These are phyloP conservation scores for Colletotrichum brevisporum DNA, from an alignment of 2,329 filamentous ascomycete species.

Conservation along the genomic window DNA sequence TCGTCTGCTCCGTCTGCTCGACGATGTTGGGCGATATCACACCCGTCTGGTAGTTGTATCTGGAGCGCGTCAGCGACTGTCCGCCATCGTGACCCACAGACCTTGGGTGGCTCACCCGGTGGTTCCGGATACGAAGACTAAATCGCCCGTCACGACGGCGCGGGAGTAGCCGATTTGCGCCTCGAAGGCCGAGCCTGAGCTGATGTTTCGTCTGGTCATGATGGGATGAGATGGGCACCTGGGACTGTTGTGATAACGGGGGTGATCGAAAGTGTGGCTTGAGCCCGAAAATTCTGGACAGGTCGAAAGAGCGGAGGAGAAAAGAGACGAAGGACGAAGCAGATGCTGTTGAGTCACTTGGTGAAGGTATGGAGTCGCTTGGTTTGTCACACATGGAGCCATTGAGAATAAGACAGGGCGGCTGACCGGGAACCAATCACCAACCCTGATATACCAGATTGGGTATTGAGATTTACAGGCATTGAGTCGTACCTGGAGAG, in stretches of 20 bases:
- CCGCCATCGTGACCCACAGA: neutral
- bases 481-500: too few relatives aligned
- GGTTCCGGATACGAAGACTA: conserved; percentile 68
- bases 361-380: conserved; percentile 10
- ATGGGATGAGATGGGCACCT: conserved; percentile 18
- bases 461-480: conserved; percentile 3
- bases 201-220: conserved; percentile 58
- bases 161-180: conserved; percentile 68
- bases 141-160: conserved; percentile 65
- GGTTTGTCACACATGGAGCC: conserved; percentile 2
- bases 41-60: conserved; percentile 66
- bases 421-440: conserved; percentile 20
- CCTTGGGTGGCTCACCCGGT: conserved; percentile 58
- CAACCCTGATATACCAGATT: conserved; percentile 16
- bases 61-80: conserved; percentile 42
- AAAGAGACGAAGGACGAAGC: neutral
- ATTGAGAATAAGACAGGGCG: conserved; percentile 15
- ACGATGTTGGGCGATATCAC: conserved; percentile 59
- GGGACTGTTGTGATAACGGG: neutral
- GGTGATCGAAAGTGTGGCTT: neutral
- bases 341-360: conserved; percentile 16
- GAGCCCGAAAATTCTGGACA: neutral
- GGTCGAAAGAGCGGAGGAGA: neutral
- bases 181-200: conserved; percentile 66
- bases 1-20: conserved; percentile 64